Base-by-base conservation (phyloP, 495 filamentous ascomycete species). In the Xylaria grammica region DNA sequence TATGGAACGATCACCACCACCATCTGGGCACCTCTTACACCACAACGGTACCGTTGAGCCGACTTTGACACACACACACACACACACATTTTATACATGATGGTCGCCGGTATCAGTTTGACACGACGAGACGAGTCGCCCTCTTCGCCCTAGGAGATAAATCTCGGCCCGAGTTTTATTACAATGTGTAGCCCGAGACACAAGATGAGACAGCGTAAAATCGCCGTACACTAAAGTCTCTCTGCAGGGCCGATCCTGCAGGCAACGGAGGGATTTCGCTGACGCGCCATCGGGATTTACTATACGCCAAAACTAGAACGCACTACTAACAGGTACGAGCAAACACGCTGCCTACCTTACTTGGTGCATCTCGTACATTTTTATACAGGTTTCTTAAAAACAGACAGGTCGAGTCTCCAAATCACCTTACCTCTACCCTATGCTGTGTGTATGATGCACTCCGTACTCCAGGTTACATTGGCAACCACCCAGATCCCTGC, bases 401-500 rank as follows among this genome's bases (percentile, higher is more conserved):
- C 26, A 45, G 32, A 45, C 38, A 58, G 24, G n/a, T 22, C 40
- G 40, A 10, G 19, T 38, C 53, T 30, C 22, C 36, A 58, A 32
- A 45, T 45, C 40, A 45, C 38, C 54, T 32, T 22, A 45, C 40
- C 40, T 42, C 7, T 42, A 7, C 7, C 7, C 40, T 42, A 42
- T 42, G 40, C 40, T 42, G 40, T 42, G 17, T 17, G 40, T 42
- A 17, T 42, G 40, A 17, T 27, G 52, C 52, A 55, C 52, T 20
- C 52, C 15, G 52, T 40, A 53, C 52, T 40, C 50, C 9, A 20
- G 52, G 52, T 55, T 38, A 24, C 30, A 55, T 58, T 36, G 54
- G 45, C 54, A 44, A 17, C 54, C 27, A 27, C 36, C 55, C 10
- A n/a, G 27, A 36, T 17, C 56, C 40, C 42, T 59, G 34, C 27